Evolutionary conservation across 169 alveolate genomes (phyloP).

Genomic region (Plasmodium reichenowi): DNA sequence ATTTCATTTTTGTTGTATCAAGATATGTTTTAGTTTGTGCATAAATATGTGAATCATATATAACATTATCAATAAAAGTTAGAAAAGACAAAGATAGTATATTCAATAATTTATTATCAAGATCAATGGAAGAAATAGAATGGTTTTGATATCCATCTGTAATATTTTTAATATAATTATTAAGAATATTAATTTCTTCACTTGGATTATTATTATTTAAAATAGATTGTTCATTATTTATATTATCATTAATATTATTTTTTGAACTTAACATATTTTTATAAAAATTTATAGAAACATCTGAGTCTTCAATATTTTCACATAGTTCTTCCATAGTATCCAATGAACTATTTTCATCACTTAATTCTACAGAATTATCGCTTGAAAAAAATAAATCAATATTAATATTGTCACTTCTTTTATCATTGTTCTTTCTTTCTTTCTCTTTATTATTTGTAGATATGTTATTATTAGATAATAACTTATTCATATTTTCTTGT

Average conservation of each 20-base stretch:
- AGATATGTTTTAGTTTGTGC: slow-evolving; percentile 19
- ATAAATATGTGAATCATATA: slow-evolving; percentile 67
- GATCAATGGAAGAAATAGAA: slow-evolving; percentile 31
- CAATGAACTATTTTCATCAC: slow-evolving; percentile 51
- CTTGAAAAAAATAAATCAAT: slow-evolving; percentile 56
- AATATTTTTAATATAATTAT: slow-evolving; percentile 46
- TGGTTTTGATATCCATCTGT: slow-evolving; percentile 16
- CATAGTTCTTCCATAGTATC: slow-evolving; percentile 38
- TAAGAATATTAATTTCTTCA: slow-evolving; percentile 59
- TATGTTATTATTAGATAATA: slow-evolving; percentile 14
- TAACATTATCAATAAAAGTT: slow-evolving; percentile 69
- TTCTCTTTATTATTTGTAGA: slow-evolving; percentile 12
- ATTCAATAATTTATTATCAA: slow-evolving; percentile 67
- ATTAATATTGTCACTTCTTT: slow-evolving; percentile 34
- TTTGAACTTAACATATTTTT: slow-evolving; percentile 43
- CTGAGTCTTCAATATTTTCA: slow-evolving; percentile 53
- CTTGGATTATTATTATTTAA: slow-evolving; percentile 32
- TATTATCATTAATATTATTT: slow-evolving; percentile 1
- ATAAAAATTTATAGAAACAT: slow-evolving; percentile 51
- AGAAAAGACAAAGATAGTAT: slow-evolving; percentile 60
- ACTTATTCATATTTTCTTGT: not conserved
- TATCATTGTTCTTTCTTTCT: slow-evolving; percentile 7
- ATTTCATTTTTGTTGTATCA: not conserved
- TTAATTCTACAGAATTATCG: slow-evolving; percentile 61
- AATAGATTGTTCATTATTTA: slow-evolving; percentile 4